These are phyloP conservation scores for Zymoseptoria brevis DNA, from an alignment of 2,329 filamentous ascomycete species.

Conservation along the genomic window DNA sequence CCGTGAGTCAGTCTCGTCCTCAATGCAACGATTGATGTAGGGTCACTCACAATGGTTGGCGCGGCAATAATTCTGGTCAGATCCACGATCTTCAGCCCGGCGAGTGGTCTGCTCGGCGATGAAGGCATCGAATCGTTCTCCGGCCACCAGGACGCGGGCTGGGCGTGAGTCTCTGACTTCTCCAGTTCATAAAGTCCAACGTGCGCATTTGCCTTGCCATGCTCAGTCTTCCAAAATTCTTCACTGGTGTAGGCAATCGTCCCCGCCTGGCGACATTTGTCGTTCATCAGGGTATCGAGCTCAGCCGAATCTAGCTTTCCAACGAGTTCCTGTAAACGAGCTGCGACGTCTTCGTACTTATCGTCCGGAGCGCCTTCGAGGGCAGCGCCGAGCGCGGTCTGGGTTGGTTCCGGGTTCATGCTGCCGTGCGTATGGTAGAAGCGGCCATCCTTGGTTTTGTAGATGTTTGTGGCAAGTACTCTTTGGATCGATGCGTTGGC, in stretches of 20 bases:
- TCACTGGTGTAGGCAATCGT: constrained; percentile 36
- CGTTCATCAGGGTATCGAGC: constrained; percentile 36
- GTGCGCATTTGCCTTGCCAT: constrained; percentile 22
- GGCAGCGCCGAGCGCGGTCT: constrained; percentile 30
- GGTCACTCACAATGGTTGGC: constrained; percentile 41
- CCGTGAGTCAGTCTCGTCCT: neutral
- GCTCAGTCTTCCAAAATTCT: constrained; percentile 33
- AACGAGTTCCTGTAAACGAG: constrained; percentile 36
- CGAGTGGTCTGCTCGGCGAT: constrained; percentile 34
- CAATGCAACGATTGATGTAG: neutral
- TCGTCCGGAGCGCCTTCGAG: constrained; percentile 22
- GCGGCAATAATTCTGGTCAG: constrained; percentile 69
- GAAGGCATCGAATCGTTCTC: constrained; percentile 22
- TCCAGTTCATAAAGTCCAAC: constrained; percentile 16
- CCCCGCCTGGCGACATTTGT: constrained; percentile 35
- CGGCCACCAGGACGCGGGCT: constrained; percentile 21
- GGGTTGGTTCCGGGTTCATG: constrained; percentile 40
- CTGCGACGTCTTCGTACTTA: constrained; percentile 35
- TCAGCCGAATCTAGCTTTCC: constrained; percentile 32
- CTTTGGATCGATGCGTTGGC: constrained; percentile 6
- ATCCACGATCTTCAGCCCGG: constrained; percentile 64
- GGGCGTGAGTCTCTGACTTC: constrained; percentile 5
- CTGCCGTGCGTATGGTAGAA: constrained; percentile 43
- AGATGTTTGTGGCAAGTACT: constrained; percentile 38
- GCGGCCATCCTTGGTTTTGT: constrained; percentile 38